Base-by-base conservation (phyloP, 441 rosid species). In the Biscutella auriculata region DNA sequence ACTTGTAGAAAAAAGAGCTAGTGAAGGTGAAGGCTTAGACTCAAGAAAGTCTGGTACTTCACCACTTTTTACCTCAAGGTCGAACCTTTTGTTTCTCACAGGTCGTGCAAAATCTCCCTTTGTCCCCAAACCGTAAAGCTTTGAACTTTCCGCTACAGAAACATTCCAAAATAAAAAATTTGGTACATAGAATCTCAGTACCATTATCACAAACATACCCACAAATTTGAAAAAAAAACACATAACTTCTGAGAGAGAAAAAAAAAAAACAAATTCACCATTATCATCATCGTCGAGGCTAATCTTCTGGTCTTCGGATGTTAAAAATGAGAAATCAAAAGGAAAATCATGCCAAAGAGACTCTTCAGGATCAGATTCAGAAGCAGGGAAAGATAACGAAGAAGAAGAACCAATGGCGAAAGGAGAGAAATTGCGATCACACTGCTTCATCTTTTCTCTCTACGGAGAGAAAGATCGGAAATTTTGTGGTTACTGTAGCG, bases 371-470 rank as follows among this genome's bases (percentile, higher is more conserved):
- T 60, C 58, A 32, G 69, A 73, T 47, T 40, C 47, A 34, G 57
- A 66, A 44, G 61, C 30, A 16, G 16, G 12, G 15, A 37, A 39
- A 17, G 59, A 17, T 4, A 39, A 39, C 6, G 41, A 30, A 15
- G 62, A 63, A 32, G 68, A 55, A 46, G 68, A 42, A 14, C 16
- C 52, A 5, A 57, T n/a, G 6, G 52, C 33, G 9, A 41, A 32
- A 11, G 67, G 63, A 23, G 84, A 76, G 53, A 74, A 55, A 48
- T 73, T 56, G 42, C 26, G 49, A 46, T 50, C 46, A 36, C 34
- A 58, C 19, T 66, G 71, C 60, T 59, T 66, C 71, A 66, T 66
- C 56, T 61, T 51, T 11, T 29, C 33, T 17, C 29, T 56, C 50
- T 29, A 14, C 33, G 25, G 53, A 33, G 17, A 40, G 9, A 25